phyloP scores from a whole-genome alignment of 257 asterid species.

The Verbena officinalis region DNA sequence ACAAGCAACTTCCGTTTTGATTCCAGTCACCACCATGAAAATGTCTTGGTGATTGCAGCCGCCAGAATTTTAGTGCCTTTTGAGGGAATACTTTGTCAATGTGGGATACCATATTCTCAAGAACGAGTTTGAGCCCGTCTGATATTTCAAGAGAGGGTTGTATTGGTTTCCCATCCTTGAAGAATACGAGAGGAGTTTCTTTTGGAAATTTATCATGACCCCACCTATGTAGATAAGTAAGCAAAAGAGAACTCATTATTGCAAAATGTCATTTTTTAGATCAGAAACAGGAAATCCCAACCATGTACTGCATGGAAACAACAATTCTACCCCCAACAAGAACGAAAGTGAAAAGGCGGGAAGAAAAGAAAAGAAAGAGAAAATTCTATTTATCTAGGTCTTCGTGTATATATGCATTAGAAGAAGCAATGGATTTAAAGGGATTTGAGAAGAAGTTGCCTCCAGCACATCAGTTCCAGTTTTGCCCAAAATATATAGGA shows the following conservation, averaged over 20 bases:
- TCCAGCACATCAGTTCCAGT: background rate
- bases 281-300: background rate
- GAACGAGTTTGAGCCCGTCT: constrained; percentile 72
- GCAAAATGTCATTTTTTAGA: constrained; percentile 6
- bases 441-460: background rate
- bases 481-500: background rate
- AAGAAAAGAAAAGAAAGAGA: background rate
- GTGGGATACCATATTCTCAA: constrained; percentile 69
- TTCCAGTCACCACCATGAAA: constrained; percentile 98
- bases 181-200: constrained; percentile 86
- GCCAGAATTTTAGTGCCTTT: constrained; percentile 74
- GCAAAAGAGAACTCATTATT: constrained; percentile 21
- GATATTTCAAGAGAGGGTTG: constrained; percentile 65
- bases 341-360: background rate
- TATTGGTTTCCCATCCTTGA: constrained; percentile 68
- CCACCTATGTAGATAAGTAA: constrained; percentile 65
- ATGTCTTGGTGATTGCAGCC: constrained; percentile 95
- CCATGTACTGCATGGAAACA: background rate
- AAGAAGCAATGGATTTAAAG: background rate
- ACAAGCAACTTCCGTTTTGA: constrained; percentile 92
- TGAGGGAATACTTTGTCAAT: constrained; percentile 63
- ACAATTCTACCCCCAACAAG: background rate
- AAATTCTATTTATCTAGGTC: background rate
- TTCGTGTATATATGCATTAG: background rate
- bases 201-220: constrained; percentile 83